These are phyloP conservation scores for Entelexis sorbosivorans DNA, from an alignment of 1,139 yeast genomes.

Conservation along the genomic window DNA sequence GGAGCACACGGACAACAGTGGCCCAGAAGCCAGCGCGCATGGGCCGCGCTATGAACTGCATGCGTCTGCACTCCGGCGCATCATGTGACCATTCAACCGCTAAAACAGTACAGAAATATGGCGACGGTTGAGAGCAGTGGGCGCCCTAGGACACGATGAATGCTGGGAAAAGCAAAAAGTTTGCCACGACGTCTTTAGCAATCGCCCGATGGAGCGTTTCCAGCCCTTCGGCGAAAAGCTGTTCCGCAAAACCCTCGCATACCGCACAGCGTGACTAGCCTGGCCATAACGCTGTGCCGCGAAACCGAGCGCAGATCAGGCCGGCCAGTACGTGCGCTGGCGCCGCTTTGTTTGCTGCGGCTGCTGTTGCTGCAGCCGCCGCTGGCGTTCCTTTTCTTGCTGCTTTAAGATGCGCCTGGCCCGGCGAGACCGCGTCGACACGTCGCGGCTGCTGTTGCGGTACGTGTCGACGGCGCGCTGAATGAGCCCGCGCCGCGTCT, in stretches of 20 bases:
- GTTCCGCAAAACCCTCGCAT: neutral
- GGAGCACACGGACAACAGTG: no score
- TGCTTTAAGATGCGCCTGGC: constrained; percentile 28
- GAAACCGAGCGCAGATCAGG: neutral
- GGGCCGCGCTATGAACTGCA: neutral
- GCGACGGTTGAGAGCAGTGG: neutral
- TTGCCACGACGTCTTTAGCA: neutral
- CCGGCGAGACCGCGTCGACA: constrained; percentile 35
- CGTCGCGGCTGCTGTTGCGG: constrained; percentile 38
- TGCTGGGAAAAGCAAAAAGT: neutral
- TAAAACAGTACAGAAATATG: neutral
- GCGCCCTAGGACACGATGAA: no score
- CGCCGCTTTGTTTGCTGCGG: neutral
- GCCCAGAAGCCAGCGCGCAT: neutral
- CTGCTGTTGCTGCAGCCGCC: neutral
- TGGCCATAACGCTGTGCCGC: neutral
- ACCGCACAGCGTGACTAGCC: neutral
- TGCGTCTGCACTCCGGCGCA: neutral
- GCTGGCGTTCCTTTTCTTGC: neutral
- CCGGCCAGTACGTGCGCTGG: neutral
- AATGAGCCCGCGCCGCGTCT: constrained; percentile 36
- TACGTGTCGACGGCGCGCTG: constrained; percentile 43
- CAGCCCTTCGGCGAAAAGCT: neutral
- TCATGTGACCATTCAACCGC: neutral
- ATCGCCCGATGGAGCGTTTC: neutral